These are phyloP conservation scores for Kluyveromyces siamensis DNA, from an alignment of 805 yeast genomes.

Conservation along the genomic window DNA sequence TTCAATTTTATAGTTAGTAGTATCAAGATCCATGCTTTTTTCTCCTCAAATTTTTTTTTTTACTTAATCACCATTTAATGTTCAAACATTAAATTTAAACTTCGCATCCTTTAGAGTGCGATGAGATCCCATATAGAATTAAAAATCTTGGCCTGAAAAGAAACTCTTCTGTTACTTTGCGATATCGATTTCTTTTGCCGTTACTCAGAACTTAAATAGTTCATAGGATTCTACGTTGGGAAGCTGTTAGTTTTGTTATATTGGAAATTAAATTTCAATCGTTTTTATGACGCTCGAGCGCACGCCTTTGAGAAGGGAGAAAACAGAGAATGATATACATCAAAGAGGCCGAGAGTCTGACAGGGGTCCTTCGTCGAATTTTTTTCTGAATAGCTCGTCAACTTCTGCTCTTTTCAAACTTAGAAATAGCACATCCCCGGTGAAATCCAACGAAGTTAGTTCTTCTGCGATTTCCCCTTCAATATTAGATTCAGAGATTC, in stretches of 20 bases:
- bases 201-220: no score
- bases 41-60: no score
- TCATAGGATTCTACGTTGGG: no score
- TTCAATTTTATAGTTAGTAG: no score
- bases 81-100: no score
- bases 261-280: background rate
- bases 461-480: background rate
- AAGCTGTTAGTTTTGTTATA: background rate
- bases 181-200: no score
- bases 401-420: background rate
- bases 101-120: no score
- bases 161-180: no score
- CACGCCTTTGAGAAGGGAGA: background rate
- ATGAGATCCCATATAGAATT: no score
- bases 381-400: background rate
- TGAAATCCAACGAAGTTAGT: background rate
- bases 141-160: no score
- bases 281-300: background rate
- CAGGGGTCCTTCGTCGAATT: background rate
- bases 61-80: no score
- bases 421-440: background rate
- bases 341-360: background rate
- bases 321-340: background rate
- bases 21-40: no score
- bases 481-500: slow-evolving; percentile 4